These are phyloP conservation scores for Pichia kluyveri DNA, from an alignment of 805 yeast genomes.

Conservation along the genomic window DNA sequence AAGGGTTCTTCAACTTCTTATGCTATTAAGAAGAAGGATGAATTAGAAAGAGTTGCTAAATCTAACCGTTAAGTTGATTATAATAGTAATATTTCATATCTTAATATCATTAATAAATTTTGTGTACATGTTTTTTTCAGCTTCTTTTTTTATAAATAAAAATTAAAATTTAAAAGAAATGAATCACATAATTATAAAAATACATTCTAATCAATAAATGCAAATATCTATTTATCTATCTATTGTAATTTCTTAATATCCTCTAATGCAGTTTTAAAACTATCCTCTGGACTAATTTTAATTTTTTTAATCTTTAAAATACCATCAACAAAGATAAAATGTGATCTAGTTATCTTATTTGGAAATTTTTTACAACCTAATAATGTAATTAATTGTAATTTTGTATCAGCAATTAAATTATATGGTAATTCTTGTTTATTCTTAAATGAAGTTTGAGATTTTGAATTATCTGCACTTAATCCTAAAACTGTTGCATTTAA, in stretches of 20 bases:
- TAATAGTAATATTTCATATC: background rate
- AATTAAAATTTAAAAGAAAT: background rate
- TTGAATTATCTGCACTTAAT: slow-evolving; percentile 71
- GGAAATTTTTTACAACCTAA: slow-evolving; percentile 83
- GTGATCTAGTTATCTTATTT: slow-evolving; percentile 73
- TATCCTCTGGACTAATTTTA: slow-evolving; percentile 49
- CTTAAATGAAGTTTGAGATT: slow-evolving; percentile 69
- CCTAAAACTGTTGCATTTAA: slow-evolving; percentile 64
- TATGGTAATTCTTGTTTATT: slow-evolving; percentile 66
- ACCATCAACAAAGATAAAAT: slow-evolving; percentile 83
- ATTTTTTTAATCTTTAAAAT: slow-evolving; percentile 45
- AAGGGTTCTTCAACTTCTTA: slow-evolving; percentile 99
- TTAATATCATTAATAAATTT: background rate
- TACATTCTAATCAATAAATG: too few species aligned
- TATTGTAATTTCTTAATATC: slow-evolving; percentile 44
- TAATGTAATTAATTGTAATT: slow-evolving; percentile 53
- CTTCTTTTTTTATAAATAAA: background rate
- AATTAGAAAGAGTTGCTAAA: slow-evolving; percentile 99
- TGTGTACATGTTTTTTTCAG: too few species aligned
- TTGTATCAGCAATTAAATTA: slow-evolving; percentile 69
- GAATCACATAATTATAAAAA: background rate
- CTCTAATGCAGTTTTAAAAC: slow-evolving; percentile 49
- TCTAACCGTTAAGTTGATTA: slow-evolving; percentile 85
- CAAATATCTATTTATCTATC: too few species aligned
- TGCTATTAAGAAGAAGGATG: slow-evolving; percentile 99